These are phyloP conservation scores for Tulasnella sp. DNA, from an alignment of 768 basidiomycete genomes.

Conservation along the genomic window DNA sequence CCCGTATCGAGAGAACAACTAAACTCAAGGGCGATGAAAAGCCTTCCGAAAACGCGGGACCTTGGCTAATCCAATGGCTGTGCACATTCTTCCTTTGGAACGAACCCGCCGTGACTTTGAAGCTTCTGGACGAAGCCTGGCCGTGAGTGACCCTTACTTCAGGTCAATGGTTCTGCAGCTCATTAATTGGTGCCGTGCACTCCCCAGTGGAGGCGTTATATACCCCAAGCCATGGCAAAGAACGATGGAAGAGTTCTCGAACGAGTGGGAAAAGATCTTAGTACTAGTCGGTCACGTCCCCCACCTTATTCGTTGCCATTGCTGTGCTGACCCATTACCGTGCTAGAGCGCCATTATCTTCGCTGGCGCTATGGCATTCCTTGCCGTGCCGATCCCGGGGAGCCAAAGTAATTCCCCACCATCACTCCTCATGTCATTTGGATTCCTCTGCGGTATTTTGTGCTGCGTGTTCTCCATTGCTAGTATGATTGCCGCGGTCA, in stretches of 20 bases:
- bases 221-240: background rate
- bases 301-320: fast-evolving
- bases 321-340: background rate
- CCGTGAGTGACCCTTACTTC: background rate
- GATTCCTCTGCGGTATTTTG: background rate
- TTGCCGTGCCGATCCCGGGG: background rate
- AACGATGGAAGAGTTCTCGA: background rate
- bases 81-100: background rate
- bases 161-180: too few relatives aligned
- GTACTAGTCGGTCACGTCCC: background rate
- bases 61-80: background rate
- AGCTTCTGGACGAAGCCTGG: conserved; percentile 2
- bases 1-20: background rate
- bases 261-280: conserved; percentile 4
- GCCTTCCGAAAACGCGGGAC: background rate
- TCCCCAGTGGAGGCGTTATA: background rate
- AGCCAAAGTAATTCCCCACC: background rate
- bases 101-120: background rate
- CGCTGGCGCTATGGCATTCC: background rate
- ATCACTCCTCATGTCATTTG: background rate
- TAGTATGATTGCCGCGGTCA: background rate
- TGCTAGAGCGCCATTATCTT: background rate
- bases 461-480: background rate
- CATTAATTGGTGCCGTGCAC: background rate
- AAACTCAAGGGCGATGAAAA: background rate